These are phyloP conservation scores for Arachnopeziza araneosa DNA, from an alignment of 2,329 filamentous ascomycete species.

Conservation along the genomic window DNA sequence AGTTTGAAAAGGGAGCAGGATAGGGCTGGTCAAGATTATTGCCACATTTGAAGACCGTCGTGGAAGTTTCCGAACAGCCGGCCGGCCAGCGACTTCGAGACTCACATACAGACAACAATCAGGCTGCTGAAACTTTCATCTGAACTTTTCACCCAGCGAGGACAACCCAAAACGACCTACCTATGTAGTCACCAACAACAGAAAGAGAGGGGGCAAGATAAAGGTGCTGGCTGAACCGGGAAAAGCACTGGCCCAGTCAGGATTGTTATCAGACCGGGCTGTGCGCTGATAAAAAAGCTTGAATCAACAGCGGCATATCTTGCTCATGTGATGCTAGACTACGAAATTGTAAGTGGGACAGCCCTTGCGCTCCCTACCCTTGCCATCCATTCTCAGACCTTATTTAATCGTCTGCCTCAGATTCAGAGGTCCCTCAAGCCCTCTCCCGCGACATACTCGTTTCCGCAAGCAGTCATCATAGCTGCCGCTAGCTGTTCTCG, in stretches of 20 bases:
- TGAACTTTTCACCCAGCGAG: too few relatives aligned
- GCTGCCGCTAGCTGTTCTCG: conserved; percentile 31
- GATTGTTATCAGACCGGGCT: not conserved
- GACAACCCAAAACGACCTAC: too few relatives aligned
- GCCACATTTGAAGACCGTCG: not conserved
- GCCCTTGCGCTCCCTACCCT: not conserved
- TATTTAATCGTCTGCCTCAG: not conserved
- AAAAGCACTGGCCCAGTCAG: not conserved
- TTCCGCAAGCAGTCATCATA: conserved; percentile 38
- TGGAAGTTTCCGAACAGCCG: not conserved
- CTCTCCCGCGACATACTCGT: conserved; percentile 43
- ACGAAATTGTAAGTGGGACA: too few relatives aligned
- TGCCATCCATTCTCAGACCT: not conserved
- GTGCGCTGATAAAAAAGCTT: conserved; percentile 2
- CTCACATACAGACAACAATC: not conserved
- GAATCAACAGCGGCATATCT: not conserved
- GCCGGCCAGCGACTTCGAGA: not conserved
- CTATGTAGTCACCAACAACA: not conserved
- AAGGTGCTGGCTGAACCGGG: not conserved
- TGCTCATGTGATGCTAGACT: too few relatives aligned
- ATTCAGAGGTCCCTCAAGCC: conserved; percentile 37
- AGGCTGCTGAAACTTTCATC: too few relatives aligned
- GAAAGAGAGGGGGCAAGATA: not conserved
- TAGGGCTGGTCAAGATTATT: not conserved
- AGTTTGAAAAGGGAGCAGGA: too few relatives aligned